Evolutionary conservation across 2,329 filamentous ascomycete genomes (phyloP).

Genomic region (Fusarium albidum): DNA sequence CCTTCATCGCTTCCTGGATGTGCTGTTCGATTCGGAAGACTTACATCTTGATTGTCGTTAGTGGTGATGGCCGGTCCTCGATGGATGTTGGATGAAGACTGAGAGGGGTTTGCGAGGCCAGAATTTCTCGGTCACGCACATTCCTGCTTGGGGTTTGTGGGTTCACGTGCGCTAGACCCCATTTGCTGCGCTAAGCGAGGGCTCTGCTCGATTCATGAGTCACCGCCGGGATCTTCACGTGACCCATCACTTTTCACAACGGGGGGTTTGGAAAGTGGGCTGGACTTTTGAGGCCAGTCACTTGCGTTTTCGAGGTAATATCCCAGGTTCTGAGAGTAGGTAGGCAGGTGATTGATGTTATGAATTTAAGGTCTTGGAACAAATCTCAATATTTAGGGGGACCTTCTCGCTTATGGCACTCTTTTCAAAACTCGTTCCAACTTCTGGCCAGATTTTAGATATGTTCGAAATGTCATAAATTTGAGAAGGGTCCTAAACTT

Average conservation of each 20-base stretch:
- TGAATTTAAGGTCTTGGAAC: too few relatives aligned
- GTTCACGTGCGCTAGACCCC: constrained; percentile 50
- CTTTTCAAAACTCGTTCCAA: too few relatives aligned
- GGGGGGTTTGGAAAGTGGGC: constrained; percentile 5
- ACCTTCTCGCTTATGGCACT: too few relatives aligned
- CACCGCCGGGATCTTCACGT: constrained; percentile 35
- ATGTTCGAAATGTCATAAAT: too few relatives aligned
- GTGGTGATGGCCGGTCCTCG: constrained; percentile 53
- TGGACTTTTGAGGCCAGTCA: background rate
- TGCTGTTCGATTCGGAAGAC: constrained; percentile 39
- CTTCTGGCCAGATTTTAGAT: too few relatives aligned
- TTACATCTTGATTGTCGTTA: constrained; percentile 57
- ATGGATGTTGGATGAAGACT: constrained; percentile 48
- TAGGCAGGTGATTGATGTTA: too few relatives aligned
- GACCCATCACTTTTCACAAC: constrained; percentile 19
- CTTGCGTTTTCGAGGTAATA: too few relatives aligned
- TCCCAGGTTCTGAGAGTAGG: too few relatives aligned
- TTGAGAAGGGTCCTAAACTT: too few relatives aligned
- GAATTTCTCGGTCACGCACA: constrained; percentile 51
- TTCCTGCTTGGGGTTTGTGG: constrained; percentile 51
- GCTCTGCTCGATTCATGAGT: constrained; percentile 46
- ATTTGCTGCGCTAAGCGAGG: constrained; percentile 50
- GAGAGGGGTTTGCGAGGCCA: constrained; percentile 51
- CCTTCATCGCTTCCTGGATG: constrained; percentile 20
- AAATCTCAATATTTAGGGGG: too few relatives aligned